Base-by-base conservation (phyloP, 345 rosid genomes). In the Diplotaxis tenuifolia region DNA sequence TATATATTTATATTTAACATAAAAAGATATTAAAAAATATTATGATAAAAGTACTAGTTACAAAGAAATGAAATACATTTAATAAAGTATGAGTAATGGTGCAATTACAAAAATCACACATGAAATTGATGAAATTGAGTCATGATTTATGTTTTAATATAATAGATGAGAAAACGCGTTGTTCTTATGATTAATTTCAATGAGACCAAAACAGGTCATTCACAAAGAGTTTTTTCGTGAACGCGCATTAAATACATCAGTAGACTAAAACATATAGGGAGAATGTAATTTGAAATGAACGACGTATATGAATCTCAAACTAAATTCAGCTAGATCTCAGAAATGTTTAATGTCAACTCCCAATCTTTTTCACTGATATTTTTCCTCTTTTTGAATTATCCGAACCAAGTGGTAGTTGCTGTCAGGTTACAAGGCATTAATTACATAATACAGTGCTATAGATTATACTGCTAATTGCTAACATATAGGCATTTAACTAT, bases 161-260 rank as follows among this genome's bases (percentile, higher is more conserved):
- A n/a, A n/a, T n/a, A n/a, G n/a, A 27, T 68, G 4, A 68, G 52
- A 63, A 62, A 62, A 69, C 79, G 79, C 75, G 66, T 75, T 62
- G 28, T 25, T 20, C n/a, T 63, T 75, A 18, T 67, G 6, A 34
- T 19, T 42, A 29, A 16, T 6, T 23, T 40, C 7, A 23, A 4
- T 49, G n/a, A n/a, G 55, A 72, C 50, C 64, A 53, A 25, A 60
- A 53, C 69, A 62, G 62, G 15, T 71, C 61, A 50, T 70, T 40
- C 47, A 29, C 9, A 19, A 8, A 3, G 29, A 31, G 29, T 54
- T 54, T 55, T 47, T 19, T 34, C 45, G 22, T 2, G 58, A 73
- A 64, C 58, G 64, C 47, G 50, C 71, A 45, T 45, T 45, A 45
- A 27, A 38, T 64, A 10, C 5, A 27, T 54, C n/a, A 22, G n/a